Evolutionary conservation across 352 stramenopile species (phyloP).

Genomic region (Phytopythium ostracodes): DNA sequence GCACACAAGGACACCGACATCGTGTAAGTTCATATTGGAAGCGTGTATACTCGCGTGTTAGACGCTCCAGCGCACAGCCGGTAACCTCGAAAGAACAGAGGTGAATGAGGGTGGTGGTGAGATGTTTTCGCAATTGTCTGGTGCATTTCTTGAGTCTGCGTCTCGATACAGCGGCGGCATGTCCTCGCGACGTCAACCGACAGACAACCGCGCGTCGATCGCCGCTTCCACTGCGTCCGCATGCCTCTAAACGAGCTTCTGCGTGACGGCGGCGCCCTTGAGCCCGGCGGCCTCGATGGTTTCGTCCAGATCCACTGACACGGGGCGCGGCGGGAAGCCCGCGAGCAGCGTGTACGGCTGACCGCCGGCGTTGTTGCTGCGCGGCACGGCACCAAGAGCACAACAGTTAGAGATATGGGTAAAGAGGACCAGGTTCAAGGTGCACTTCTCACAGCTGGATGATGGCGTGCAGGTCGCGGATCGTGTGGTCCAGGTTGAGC

Average conservation of each 20-base stretch:
- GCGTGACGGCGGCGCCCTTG: constrained; percentile 88
- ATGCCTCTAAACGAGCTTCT: constrained; percentile 82
- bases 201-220: no score
- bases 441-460: constrained; percentile 49
- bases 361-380: constrained; percentile 61
- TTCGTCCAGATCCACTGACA: constrained; percentile 77
- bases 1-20: constrained; percentile 3
- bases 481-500: constrained; percentile 87
- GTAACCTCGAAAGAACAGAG: background rate
- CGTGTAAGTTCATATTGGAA: background rate
- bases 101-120: background rate
- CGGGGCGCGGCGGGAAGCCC: constrained; percentile 88
- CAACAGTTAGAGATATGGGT: background rate
- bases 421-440: background rate
- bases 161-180: no score
- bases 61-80: background rate
- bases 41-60: background rate
- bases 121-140: background rate
- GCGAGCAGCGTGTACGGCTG: constrained; percentile 89
- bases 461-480: constrained; percentile 85
- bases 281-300: constrained; percentile 91
- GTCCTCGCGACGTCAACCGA: no score
- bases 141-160: no score
- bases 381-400: background rate
- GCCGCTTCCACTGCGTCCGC: background rate